These are phyloP conservation scores for Malassezia brasiliensis DNA, from an alignment of 1,284 basidiomycete genomes.

Conservation along the genomic window DNA sequence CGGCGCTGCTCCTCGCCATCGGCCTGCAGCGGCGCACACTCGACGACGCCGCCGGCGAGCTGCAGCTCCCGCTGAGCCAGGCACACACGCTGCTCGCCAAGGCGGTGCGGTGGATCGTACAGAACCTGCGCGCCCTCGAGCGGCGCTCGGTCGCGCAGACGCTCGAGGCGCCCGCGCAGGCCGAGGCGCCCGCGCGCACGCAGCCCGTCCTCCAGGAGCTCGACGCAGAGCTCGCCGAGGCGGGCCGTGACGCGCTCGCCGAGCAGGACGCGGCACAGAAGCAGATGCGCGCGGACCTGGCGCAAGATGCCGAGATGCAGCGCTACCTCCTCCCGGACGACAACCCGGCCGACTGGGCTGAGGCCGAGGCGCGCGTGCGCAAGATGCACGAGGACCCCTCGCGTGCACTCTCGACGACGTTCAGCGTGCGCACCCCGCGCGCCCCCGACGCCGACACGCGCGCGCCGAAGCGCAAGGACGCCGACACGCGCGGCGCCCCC, in stretches of 20 bases:
- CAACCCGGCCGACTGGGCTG: conserved; percentile 26
- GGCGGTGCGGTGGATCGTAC: conserved; percentile 73
- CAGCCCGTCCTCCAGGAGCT: conserved; percentile 23
- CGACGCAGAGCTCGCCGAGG: conserved; percentile 30
- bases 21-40: conserved; percentile 84
- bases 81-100: conserved; percentile 84
- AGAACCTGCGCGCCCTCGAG: conserved; percentile 68
- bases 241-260: conserved; percentile 24
- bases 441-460: neutral
- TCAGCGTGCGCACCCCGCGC: conserved; percentile 10
- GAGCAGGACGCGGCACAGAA: conserved; percentile 15
- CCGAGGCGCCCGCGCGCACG: conserved; percentile 13
- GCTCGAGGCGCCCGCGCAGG: conserved; percentile 17
- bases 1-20: conserved; percentile 54
- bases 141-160: conserved; percentile 50
- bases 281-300: conserved; percentile 13
- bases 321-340: conserved; percentile 30
- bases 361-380: conserved; percentile 38
- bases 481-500: no score
- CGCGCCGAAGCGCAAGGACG: neutral
- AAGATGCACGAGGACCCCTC: conserved; percentile 23
- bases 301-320: conserved; percentile 30
- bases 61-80: conserved; percentile 75
- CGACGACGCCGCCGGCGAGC: conserved; percentile 56
- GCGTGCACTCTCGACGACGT: conserved; percentile 20